Evolutionary conservation across 768 basidiomycete genomes (phyloP), one percentile per base, ranked within the genome.

Genomic region (Rhizopogon salebrosus): DNA sequence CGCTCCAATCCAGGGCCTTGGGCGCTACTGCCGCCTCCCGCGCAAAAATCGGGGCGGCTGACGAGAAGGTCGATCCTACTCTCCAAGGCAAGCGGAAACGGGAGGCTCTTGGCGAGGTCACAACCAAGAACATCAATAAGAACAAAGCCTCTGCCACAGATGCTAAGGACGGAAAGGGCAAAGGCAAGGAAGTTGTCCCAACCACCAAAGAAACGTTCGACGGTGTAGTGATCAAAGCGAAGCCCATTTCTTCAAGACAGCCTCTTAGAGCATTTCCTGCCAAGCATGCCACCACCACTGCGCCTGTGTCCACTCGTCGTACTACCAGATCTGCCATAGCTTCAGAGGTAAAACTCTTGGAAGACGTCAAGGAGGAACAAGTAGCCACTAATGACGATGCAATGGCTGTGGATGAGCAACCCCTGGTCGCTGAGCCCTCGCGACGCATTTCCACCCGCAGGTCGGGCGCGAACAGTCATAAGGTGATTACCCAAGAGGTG

Each of bases 71-170:
- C 20, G 80, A 84, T 39, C 69, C 71, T 13, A 68, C 73, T 18
- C 71, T 73, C 2, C 77, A 77, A 41, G 80, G 78, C 31, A 89
- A 89, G 64, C 80, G 88, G 51, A 91, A 90, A 66, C 84, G 89
- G 18, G 84, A 84, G 45, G 87, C 83, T 0, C 74, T 92, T 38
- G 80, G 80, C 14, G 90, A 92, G 63, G 85, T 91, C 40, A 80
- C 82, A 7, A 72, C 74, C 2, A 82, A 83, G 61, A 82, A 80
- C 60, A 75, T 68, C 34, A 63, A 58, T 53, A 70, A 65, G 54
- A 58, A 75, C 56, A 74, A 73, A 55, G 61, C 57, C 41, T 53
- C 62, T 40, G 76, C 77, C 62, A 79, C 77, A 35, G 63, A 55
- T 0, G 50, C 61, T 6, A 62, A 61, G 49, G 64, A 62, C n/a